Evolutionary conservation across 177 flowering plant genomes (phyloP), one percentile per base, ranked within the genome.

Genomic region (Vitis hybrid): DNA sequence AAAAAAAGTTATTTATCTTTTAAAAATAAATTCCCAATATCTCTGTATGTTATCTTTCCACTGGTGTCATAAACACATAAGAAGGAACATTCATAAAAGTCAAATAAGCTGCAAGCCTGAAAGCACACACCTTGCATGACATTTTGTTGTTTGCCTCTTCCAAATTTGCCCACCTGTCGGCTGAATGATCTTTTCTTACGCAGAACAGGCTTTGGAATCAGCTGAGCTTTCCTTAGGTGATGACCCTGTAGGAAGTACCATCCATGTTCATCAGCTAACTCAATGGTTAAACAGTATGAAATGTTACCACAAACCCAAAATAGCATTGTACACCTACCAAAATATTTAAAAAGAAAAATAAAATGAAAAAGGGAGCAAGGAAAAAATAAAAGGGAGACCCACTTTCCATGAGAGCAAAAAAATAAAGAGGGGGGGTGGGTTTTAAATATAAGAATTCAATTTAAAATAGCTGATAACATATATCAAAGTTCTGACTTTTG

Each of bases 111-210:
- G 31, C 7, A 59, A 15, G 62, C 17, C 12, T 8, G 50, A 4
- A 65, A 11, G 59, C 22, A 68, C 62, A 68, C 59, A 89, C 96
- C 92, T 81, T 78, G 78, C 54, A 83, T 68, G 47, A 77, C 13
- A 67, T 22, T 70, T 61, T 76, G 83, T 50, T 82, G 84, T 69
- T 90, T 87, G 81, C 80, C 88, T 76, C 84, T 85, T 62, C 85
- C 90, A 69, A 22, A n/a, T 56, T 77, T 77, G 76, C 74, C 81
- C 3, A 79, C 69, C 73, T 79, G 88, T 44, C 83, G 79, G 62
- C 84, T 91, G 59, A 84, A 76, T 50, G 93, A 83, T 65, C 96
- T 83, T 70, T 68, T 86, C 82, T 83, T 91, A 4, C 93, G 86
- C 2, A 82, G 73, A 63, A 78, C 72, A 31, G 88, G 64, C 59